Conservation (phyloP, 345 rosid genomes). For the Fremontodendron californicum region DNA sequence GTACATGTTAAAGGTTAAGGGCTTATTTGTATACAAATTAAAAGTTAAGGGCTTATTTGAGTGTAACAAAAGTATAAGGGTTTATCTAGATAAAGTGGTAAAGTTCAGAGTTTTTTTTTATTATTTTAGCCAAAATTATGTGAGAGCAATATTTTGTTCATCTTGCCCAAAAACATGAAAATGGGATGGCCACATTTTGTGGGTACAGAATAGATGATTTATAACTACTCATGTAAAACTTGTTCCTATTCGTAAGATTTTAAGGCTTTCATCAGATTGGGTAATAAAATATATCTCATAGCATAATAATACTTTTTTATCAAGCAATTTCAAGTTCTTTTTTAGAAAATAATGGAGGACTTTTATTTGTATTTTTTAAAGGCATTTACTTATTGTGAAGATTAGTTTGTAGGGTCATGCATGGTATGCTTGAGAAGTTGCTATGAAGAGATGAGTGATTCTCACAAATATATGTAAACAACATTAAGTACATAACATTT, state of each 20-base stretch:
- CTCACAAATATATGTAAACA: neutral
- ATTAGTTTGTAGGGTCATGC: neutral
- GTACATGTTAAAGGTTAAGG: too few relatives aligned
- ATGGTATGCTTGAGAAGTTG: neutral
- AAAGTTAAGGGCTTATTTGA: too few relatives aligned
- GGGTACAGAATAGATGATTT: neutral
- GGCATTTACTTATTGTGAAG: neutral
- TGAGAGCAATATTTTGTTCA: neutral
- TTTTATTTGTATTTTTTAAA: neutral
- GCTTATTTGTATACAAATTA: too few relatives aligned
- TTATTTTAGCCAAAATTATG: too few relatives aligned
- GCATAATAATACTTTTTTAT: neutral
- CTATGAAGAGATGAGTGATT: neutral
- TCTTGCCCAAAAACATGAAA: neutral
- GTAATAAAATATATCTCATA: neutral
- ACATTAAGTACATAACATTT: constrained; percentile 1
- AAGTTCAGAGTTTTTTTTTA: too few relatives aligned
- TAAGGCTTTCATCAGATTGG: neutral
- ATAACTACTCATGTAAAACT: neutral
- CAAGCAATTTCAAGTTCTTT: neutral
- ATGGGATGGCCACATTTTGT: too few relatives aligned
- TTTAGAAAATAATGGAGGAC: neutral
- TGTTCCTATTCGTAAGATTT: neutral
- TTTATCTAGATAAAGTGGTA: too few relatives aligned
- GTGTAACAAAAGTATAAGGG: too few relatives aligned